Conservation (phyloP, 2,329 filamentous ascomycete genomes). For the Dactylellina haptotyla region DNA sequence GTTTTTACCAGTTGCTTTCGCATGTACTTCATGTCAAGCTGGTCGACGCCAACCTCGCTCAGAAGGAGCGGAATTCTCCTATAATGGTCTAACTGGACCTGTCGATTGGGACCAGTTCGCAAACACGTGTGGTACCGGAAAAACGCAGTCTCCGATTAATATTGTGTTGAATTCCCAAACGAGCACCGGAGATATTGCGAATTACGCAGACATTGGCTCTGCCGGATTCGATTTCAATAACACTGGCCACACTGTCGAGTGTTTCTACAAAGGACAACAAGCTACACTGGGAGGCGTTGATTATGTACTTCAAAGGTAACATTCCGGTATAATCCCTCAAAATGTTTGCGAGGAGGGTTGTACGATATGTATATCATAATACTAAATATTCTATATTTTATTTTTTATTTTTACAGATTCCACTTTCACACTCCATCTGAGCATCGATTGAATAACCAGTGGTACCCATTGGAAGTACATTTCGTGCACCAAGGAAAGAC, state of each 20-base stretch:
- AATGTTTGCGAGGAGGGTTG: constrained; percentile 44
- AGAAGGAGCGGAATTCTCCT: constrained; percentile 17
- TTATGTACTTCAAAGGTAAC: constrained; percentile 44
- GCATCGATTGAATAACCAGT: constrained; percentile 60
- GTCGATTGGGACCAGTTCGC: constrained; percentile 50
- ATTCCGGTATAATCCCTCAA: background rate
- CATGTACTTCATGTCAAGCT: too few species aligned
- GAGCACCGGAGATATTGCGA: constrained; percentile 60
- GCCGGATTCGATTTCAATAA: constrained; percentile 67
- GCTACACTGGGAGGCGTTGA: constrained; percentile 34
- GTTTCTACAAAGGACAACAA: constrained; percentile 65
- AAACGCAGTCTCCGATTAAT: constrained; percentile 69
- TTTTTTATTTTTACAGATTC: constrained; percentile 61
- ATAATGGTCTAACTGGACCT: constrained; percentile 41
- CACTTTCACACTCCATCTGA: constrained; percentile 67
- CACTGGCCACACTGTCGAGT: constrained; percentile 69
- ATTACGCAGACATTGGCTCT: constrained; percentile 61
- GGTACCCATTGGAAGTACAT: constrained; percentile 63
- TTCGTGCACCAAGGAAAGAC: constrained; percentile 62
- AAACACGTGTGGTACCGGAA: constrained; percentile 64
- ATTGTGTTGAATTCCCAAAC: constrained; percentile 61
- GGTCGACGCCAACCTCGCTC: background rate
- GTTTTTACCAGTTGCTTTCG: too few species aligned
- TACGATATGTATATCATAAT: too few species aligned
- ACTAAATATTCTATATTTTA: too few species aligned